Conservation (phyloP, 495 filamentous ascomycete genomes). For the Neurospora sp. region DNA sequence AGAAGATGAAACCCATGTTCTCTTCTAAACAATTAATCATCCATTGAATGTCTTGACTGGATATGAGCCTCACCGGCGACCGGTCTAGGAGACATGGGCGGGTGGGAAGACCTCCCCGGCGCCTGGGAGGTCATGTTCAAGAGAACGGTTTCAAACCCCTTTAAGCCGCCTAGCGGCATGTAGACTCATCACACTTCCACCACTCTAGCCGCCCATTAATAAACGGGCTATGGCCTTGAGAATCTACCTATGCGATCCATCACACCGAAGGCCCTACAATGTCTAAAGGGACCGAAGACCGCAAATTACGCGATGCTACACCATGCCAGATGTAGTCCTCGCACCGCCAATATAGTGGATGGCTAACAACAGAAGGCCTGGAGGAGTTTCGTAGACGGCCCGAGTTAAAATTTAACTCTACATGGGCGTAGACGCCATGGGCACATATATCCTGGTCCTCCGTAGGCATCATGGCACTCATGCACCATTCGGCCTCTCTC, state of each 20-base stretch:
- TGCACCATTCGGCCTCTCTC: neutral
- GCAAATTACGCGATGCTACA: neutral
- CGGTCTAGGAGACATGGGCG: neutral
- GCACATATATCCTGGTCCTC: neutral
- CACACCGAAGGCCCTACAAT: neutral
- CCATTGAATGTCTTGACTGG: neutral
- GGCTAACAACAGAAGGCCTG: neutral
- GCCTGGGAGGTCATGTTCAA: neutral
- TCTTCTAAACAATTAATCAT: neutral
- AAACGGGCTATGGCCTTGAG: neutral
- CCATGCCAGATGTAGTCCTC: neutral
- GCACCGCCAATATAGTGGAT: neutral
- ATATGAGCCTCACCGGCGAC: neutral
- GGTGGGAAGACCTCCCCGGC: neutral
- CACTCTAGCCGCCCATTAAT: neutral
- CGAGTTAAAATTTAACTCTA: neutral
- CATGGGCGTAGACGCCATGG: neutral
- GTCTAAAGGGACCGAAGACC: neutral
- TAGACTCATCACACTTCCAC: neutral
- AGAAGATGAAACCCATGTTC: slow-evolving; percentile 8
- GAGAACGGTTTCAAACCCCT: neutral
- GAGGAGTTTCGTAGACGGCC: neutral
- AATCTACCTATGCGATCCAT: neutral
- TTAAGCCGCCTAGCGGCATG: neutral
- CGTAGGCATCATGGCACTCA: neutral